A percentile compares a stretch with the other conserved stretches of the same genome.
These are phyloP conservation scores for Rutstroemia sp. DNA, from an alignment of 2,329 filamentous ascomycete species.

Conservation along the genomic window DNA sequence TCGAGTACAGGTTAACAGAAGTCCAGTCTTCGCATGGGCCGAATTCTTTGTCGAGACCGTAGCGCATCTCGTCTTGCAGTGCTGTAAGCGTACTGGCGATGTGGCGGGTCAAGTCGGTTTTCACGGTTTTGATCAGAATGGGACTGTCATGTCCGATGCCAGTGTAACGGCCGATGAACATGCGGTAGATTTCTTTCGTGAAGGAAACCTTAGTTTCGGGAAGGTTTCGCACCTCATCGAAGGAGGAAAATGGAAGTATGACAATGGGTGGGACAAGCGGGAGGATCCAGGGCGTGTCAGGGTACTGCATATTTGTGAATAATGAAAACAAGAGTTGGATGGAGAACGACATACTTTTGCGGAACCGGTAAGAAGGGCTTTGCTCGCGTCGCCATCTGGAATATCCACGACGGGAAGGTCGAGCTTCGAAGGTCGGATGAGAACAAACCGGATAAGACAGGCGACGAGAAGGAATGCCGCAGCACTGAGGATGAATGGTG, in stretches of 20 bases:
- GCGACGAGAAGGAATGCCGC: neutral
- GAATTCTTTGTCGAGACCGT: conserved; percentile 18
- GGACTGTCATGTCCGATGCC: neutral
- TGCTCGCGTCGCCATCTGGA: neutral
- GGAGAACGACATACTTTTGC: neutral
- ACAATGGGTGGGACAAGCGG: neutral
- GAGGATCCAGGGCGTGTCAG: neutral
- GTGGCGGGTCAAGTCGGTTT: conserved; percentile 20
- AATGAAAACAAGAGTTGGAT: neutral
- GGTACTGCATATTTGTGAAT: neutral
- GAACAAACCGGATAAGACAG: neutral
- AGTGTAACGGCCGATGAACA: neutral
- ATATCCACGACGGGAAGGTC: neutral
- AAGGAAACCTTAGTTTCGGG: neutral
- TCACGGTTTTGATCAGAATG: conserved; percentile 15
- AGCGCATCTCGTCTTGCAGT: conserved; percentile 23
- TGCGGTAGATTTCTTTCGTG: neutral
- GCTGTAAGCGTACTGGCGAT: conserved; percentile 14
- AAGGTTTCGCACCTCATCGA: neutral
- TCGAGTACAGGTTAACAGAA: neutral
- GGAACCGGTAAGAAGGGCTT: neutral
- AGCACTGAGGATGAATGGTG: neutral
- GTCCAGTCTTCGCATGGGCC: conserved; percentile 21
- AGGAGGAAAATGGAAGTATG: neutral
- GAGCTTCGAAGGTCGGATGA: neutral